Base-by-base conservation (phyloP, 495 filamentous ascomycete species). In the Astrocystis sublimbata region DNA sequence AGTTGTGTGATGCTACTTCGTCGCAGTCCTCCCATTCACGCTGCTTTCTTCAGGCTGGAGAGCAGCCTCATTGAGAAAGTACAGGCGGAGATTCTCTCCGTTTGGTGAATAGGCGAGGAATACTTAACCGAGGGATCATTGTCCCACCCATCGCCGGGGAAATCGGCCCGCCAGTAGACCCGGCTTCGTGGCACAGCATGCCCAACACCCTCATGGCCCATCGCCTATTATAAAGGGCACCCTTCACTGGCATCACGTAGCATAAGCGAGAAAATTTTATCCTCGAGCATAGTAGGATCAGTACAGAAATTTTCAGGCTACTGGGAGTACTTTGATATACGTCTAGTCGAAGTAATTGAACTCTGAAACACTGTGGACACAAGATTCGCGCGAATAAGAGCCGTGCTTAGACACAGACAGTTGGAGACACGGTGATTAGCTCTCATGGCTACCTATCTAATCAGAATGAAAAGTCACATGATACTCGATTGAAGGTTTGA, bases 251-350 rank as follows among this genome's bases (percentile, higher is more conserved):
- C 36, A 23, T 36, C 58, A 38, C 58, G 47, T 47, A 53, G 58
- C 58, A 61, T 61, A 53, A 53, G 58, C 58, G 58, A 61, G 58
- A 51, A 40, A 36, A 53, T 49, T 42, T 47, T 41, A 50, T 49
- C 58, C 12, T n/a, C 28, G n/a, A 50, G 15, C 12, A 40, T 17
- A 42, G 6, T 19, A n/a, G 26, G 10, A 36, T 43, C 49, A 26
- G 47, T 19, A n/a, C n/a, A n/a, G n/a, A 10, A 42, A 6, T 30
- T 6, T 23, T 23, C 57, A 21, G 42, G 1, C 6, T 56, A 6
- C 10, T 47, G 26, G 28, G 4, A 38, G 50, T 61, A 61, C 58
- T 43, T 61, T 13, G 38, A 52, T 26, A 61, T 61, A 61, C 58
- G 13, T 6, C 26, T 6, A 17, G 19, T 45, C 7, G 49, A 36